Evolutionary conservation across 73 alveolate species (phyloP).

Genomic region (Paraurostyla sp.): DNA sequence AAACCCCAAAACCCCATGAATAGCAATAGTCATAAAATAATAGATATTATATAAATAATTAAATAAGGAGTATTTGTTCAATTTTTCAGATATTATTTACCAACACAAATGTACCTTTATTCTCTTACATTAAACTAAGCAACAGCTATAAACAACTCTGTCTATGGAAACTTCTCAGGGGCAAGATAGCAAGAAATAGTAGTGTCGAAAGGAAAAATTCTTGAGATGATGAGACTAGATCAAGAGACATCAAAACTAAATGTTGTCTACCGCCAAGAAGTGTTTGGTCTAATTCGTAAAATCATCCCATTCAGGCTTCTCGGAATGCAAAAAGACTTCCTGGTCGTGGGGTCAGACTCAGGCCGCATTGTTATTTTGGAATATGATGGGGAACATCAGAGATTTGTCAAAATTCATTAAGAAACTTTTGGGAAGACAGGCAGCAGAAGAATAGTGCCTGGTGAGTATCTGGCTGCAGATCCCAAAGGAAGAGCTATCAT

Average conservation of each 20-base stretch:
- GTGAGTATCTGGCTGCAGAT: constrained; percentile 99
- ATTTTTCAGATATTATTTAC: neutral
- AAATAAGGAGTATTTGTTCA: neutral
- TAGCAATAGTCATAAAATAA: neutral
- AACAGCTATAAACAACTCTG: constrained; percentile 96
- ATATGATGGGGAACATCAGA: constrained; percentile 79
- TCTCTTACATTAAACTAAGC: constrained; percentile 92
- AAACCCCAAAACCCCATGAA: constrained; percentile 5
- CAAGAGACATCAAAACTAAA: constrained; percentile 74
- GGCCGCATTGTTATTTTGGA: constrained; percentile 94
- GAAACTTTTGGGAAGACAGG: constrained; percentile 99
- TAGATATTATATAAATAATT: neutral
- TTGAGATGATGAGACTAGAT: constrained; percentile 69
- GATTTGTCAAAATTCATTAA: constrained; percentile 95
- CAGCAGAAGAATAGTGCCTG: constrained; percentile 99
- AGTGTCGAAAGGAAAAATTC: constrained; percentile 85
- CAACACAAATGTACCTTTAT: constrained; percentile 89
- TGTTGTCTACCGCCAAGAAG: constrained; percentile 84
- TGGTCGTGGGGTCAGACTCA: constrained; percentile 94
- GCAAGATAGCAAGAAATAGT: constrained; percentile 96
- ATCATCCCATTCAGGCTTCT: constrained; percentile 92
- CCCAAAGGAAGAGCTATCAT: constrained; percentile 99
- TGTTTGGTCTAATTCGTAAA: constrained; percentile 94
- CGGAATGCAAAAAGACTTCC: constrained; percentile 90
- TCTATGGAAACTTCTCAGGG: constrained; percentile 98